Evolutionary conservation across 805 yeast genomes (phyloP), one percentile per base, ranked within the genome.

Genomic region (Lipomyces spencermartinsiae): DNA sequence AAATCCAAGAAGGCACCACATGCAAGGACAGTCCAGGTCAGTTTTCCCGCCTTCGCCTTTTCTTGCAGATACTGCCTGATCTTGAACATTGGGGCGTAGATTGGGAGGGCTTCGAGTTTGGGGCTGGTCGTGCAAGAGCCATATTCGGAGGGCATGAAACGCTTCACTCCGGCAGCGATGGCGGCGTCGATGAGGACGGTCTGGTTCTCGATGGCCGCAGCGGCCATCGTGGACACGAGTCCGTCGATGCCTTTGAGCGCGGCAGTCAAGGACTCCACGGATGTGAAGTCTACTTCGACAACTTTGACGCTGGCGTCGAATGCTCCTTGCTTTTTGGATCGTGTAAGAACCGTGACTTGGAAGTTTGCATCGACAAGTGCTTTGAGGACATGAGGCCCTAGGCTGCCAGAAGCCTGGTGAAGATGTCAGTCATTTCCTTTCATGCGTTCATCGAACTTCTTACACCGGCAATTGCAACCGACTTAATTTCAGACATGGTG

Each of bases 161-260:
- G 46, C 46, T 37, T 37, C 46, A 37, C 46, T 37, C 46, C 46
- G 46, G 46, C 46, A 37, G 46, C 46, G 46, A 37, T 37, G n/a
- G 46, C 46, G 46, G 46, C 46, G 46, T 37, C 46, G 46, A 37
- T 37, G 46, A 37, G 46, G 46, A 37, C 46, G 46, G 46, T 37
- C 46, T 37, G 46, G 46, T 14, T 37, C 46, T 37, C 46, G 46
- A 37, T 37, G n/a, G 46, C 46, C 46, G 46, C 46, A 37, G 46
- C 46, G 46, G 46, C 46, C 46, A 37, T 16, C n/a, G 46, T 37
- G 46, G 46, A 37, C 46, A 37, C 46, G 46, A 37, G 46, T 37
- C 46, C 46, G 46, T 37, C 46, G 3, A 37, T 37, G 46, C 46
- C 46, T 37, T 37, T 37, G n/a, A 37, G 46, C 46, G 46, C 46